These are phyloP conservation scores for Dalbergia cochinchinensis DNA, from an alignment of 306 rosid genomes.

Conservation along the genomic window DNA sequence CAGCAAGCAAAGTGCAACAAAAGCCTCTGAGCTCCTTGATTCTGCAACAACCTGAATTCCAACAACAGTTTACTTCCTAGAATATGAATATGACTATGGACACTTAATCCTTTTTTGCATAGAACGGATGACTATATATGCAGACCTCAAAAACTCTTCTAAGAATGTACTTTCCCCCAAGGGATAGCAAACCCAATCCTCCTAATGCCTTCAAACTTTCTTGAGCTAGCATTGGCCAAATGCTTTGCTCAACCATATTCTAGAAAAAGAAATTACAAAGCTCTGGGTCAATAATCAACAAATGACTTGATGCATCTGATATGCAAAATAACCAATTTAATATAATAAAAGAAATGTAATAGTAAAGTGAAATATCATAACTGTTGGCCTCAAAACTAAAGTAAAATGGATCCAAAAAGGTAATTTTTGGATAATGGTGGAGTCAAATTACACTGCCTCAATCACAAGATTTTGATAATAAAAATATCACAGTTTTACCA, in stretches of 20 bases:
- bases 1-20: slow-evolving; percentile 96
- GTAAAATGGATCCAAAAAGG: slow-evolving; percentile 12
- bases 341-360: slow-evolving; percentile 20
- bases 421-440: not conserved
- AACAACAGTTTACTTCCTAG: slow-evolving; percentile 51
- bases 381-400: slow-evolving; percentile 29
- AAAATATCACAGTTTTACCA: slow-evolving; percentile 16
- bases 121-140: not conserved
- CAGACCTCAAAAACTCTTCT: slow-evolving; percentile 95
- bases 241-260: slow-evolving; percentile 79
- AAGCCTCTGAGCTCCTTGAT: slow-evolving; percentile 99
- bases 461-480: not conserved
- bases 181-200: slow-evolving; percentile 95
- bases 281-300: slow-evolving; percentile 37
- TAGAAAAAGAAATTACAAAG: slow-evolving; percentile 48
- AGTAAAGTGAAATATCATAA: slow-evolving; percentile 8
- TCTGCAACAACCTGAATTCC: slow-evolving; percentile 94
- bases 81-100: slow-evolving; percentile 29
- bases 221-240: slow-evolving; percentile 96
- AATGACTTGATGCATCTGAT: slow-evolving; percentile 27
- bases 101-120: not conserved
- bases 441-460: slow-evolving; percentile 13
- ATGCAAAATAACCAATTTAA: slow-evolving; percentile 17
- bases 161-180: slow-evolving; percentile 90
- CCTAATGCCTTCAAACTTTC: slow-evolving; percentile 97